Conservation (phyloP, 768 basidiomycete genomes). For the Mycena galopus region DNA sequence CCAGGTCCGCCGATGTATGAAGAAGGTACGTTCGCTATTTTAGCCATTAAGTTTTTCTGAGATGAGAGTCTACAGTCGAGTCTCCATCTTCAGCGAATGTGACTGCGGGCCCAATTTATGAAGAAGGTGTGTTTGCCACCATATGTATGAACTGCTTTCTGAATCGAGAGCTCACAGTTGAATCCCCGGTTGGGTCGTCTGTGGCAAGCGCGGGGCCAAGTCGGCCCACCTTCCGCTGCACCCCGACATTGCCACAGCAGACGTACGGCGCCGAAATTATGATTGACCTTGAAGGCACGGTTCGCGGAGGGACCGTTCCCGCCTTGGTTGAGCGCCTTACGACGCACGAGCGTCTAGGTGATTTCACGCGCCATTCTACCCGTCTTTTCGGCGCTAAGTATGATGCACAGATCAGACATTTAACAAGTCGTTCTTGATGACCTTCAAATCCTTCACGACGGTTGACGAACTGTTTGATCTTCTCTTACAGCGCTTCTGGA, state of each 20-base stretch:
- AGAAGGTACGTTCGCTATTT: neutral
- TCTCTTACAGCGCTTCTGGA: conserved; percentile 85
- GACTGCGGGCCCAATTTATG: no score
- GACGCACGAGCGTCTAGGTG: conserved; percentile 88
- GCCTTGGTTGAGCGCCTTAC: conserved; percentile 93
- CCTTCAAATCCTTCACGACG: conserved; percentile 94
- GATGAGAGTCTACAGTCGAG: conserved; percentile 7
- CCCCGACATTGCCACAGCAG: conserved; percentile 62
- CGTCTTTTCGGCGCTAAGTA: neutral
- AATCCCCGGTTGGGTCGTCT: no score
- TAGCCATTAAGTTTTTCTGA: conserved; percentile 4
- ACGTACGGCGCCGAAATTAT: conserved; percentile 87
- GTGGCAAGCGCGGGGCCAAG: no score
- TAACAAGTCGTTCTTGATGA: conserved; percentile 93
- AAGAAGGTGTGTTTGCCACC: no score
- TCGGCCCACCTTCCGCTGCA: conserved; percentile 61
- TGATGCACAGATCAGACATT: conserved; percentile 74
- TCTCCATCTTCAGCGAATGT: conserved; percentile 45
- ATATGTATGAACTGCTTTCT: no score
- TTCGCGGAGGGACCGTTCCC: conserved; percentile 87
- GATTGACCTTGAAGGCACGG: conserved; percentile 85
- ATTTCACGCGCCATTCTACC: conserved; percentile 25
- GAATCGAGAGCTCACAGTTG: no score
- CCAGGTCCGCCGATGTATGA: neutral
- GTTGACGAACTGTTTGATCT: conserved; percentile 86